Base-by-base conservation (phyloP, 495 filamentous ascomycete genomes). In the Aspergillus indologenus region DNA sequence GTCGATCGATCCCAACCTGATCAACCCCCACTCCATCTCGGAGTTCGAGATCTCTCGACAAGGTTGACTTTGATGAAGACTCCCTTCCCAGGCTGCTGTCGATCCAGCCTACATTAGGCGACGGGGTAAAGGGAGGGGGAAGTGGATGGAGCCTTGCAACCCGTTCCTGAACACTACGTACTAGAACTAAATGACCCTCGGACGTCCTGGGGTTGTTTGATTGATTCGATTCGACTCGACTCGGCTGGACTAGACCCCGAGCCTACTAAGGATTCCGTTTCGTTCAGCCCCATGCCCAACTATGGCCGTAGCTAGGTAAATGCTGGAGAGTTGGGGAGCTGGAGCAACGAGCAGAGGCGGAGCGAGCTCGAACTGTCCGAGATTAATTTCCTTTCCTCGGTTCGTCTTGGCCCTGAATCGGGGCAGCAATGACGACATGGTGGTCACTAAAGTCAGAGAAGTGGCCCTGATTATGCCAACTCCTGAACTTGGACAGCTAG, bases 81-180 rank as follows among this genome's bases (percentile, higher is more conserved):
- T 59, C 56, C 54, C 58, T 63, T 63, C 57, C 58, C 18, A 60
- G 18, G 34, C 15, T 34, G 34, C 15, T 34, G 62, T 42, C 62
- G 62, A 64, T 64, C 62, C 45, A 64, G 54, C 24, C 62, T 45
- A 21, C 46, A 58, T 63, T 53, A 45, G 56, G 56, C 45, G 48
- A 53, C 48, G 48, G 50, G 54, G 34, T 8, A 40, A 40, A 40
- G 12, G 34, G 34, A 40, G 34, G 12, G 34, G 34, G 34, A 40
- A 40, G 5, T 40, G 56, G 53, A 55, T 46, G 47, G 58, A 60
- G 52, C 45, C 59, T 57, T 45, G 53, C 54, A 42, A 51, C 59
- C 34, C 53, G 23, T 18, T 22, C 31, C 57, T 43, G 45, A 45
- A 9, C 5, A 40, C 34, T 40, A 40, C 5, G 12, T 40, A 9